phyloP scores from a whole-genome alignment of 1,139 yeast species.

The Candida smagusa region DNA sequence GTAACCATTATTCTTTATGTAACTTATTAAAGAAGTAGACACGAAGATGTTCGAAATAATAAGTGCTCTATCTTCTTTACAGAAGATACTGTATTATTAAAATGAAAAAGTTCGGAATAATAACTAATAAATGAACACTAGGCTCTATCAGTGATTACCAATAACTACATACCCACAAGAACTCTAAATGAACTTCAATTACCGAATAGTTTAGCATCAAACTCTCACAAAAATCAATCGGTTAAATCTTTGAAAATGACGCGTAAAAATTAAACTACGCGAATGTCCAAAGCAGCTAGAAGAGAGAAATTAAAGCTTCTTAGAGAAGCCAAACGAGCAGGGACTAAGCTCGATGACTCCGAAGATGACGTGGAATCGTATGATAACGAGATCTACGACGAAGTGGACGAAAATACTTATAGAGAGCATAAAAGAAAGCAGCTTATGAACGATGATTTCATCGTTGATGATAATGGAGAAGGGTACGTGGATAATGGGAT shows the following conservation, averaged over 20 bases:
- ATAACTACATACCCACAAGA: no score
- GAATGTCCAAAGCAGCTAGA: conserved; percentile 26
- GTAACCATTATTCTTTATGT: no score
- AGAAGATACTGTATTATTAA: no score
- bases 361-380: conserved; percentile 16
- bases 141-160: no score
- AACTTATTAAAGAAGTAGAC: no score
- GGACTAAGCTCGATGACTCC: conserved; percentile 23
- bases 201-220: no score
- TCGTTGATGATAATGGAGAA: conserved; percentile 88
- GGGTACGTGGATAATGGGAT: conserved; percentile 91
- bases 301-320: conserved; percentile 39
- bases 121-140: no score
- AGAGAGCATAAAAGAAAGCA: conserved; percentile 76
- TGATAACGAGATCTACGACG: conserved; percentile 67
- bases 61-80: no score
- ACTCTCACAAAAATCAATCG: not conserved
- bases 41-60: no score
- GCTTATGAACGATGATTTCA: conserved; percentile 84
- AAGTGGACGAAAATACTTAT: conserved; percentile 78
- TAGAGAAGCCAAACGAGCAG: conserved; percentile 39
- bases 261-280: conserved; percentile 9
- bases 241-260: conserved; percentile 6
- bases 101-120: no score
- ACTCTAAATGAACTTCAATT: no score